These are phyloP conservation scores for Capsicum chinense DNA, from an alignment of 257 asterid species.

Conservation along the genomic window DNA sequence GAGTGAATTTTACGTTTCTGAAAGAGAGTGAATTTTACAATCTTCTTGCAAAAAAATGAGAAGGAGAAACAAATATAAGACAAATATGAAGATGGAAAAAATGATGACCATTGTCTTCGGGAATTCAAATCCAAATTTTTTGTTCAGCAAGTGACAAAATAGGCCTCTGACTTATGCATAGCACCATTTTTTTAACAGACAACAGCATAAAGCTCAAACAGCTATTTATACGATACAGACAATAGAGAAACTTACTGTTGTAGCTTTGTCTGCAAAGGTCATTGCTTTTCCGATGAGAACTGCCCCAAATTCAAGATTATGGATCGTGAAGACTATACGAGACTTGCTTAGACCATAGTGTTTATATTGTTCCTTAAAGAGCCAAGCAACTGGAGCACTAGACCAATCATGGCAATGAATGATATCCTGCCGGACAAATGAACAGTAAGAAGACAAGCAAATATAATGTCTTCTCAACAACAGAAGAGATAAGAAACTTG, in stretches of 20 bases:
- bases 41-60: background rate
- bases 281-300: constrained; percentile 81
- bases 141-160: background rate
- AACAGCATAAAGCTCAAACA: constrained; percentile 10
- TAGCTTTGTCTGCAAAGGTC: constrained; percentile 76
- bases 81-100: constrained; percentile 3
- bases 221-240: constrained; percentile 6
- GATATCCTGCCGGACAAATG: constrained; percentile 65
- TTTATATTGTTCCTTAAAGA: constrained; percentile 83
- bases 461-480: background rate
- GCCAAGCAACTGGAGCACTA: constrained; percentile 98
- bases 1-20: background rate
- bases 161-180: background rate
- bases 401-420: constrained; percentile 99
- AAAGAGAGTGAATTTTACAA: background rate
- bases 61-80: background rate
- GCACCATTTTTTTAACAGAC: background rate
- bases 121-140: constrained; percentile 1
- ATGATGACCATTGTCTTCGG: background rate
- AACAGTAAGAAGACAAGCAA: background rate
- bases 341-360: constrained; percentile 89
- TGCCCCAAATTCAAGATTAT: constrained; percentile 96
- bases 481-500: background rate
- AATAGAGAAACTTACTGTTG: constrained; percentile 69
- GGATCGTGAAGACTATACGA: constrained; percentile 91